These are phyloP conservation scores for Saccharomycopsis javanensis DNA, from an alignment of 805 yeast species.

Conservation along the genomic window DNA sequence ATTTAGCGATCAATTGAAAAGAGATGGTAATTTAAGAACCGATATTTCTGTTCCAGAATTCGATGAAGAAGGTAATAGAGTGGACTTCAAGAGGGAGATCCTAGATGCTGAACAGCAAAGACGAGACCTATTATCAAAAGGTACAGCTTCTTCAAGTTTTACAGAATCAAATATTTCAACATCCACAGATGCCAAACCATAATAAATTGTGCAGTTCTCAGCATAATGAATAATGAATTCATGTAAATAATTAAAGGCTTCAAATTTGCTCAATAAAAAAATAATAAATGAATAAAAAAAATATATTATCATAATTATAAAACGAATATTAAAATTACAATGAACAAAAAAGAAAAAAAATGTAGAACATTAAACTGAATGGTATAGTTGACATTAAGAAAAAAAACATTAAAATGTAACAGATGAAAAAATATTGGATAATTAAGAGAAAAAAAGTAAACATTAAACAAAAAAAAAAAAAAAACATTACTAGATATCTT, in stretches of 20 bases:
- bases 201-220: background rate
- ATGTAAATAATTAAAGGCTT: background rate
- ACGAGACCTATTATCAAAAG: background rate
- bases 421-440: background rate
- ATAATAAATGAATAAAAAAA: too few relatives aligned
- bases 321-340: too few relatives aligned
- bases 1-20: constrained; percentile 48
- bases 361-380: background rate
- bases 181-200: background rate
- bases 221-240: background rate
- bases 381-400: background rate
- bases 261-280: background rate
- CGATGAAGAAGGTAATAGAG: constrained; percentile 35
- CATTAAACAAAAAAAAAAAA: background rate
- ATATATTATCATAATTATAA: too few relatives aligned
- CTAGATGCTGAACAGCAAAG: background rate
- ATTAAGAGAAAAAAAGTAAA: background rate
- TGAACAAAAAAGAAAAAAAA: too few relatives aligned
- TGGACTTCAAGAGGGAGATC: constrained; percentile 13
- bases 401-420: background rate
- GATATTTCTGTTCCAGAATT: constrained; percentile 51
- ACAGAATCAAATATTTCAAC: background rate
- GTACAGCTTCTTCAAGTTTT: too few relatives aligned
- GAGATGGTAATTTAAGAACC: constrained; percentile 54
- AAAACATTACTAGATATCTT: too few relatives aligned